A percentile compares a stretch with the other conserved stretches of the same genome.
Evolutionary conservation across 306 rosid genomes (phyloP).

Genomic region (Vicia sativa): DNA sequence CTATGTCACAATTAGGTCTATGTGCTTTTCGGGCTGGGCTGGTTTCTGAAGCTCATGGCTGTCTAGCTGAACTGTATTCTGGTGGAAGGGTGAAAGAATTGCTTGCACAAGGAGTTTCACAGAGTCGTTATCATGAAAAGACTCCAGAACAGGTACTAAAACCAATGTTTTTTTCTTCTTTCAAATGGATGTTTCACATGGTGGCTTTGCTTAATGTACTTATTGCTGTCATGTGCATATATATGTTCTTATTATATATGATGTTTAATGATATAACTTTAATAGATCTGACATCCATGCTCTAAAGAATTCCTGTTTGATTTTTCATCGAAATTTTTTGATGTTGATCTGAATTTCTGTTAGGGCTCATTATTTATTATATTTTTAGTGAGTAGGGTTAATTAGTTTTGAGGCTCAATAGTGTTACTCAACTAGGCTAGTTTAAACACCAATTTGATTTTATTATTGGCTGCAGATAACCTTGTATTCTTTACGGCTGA

Average conservation of each 20-base stretch:
- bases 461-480: too few relatives aligned
- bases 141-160: slow-evolving; percentile 92
- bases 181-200: not conserved
- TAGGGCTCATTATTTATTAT: not conserved
- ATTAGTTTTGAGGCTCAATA: not conserved
- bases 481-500: not conserved
- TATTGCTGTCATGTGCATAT: too few relatives aligned
- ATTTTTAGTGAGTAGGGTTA: not conserved
- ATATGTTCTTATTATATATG: not conserved
- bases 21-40: slow-evolving; percentile 87
- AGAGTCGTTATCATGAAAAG: slow-evolving; percentile 93
- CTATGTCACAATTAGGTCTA: slow-evolving; percentile 92
- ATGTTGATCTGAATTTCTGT: not conserved
- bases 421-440: not conserved
- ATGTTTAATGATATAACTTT: too few relatives aligned
- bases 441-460: not conserved
- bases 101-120: slow-evolving; percentile 97
- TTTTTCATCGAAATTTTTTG: not conserved
- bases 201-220: not conserved
- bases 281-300: not conserved
- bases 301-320: not conserved
- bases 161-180: not conserved
- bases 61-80: slow-evolving; percentile 91
- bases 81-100: slow-evolving; percentile 97
- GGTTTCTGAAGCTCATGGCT: slow-evolving; percentile 81